Percentiles rank a stretch among this genome's conserved stretches.
These are phyloP conservation scores for Xylaria hypoxylon DNA, from an alignment of 2,329 filamentous ascomycete species.

Conservation along the genomic window DNA sequence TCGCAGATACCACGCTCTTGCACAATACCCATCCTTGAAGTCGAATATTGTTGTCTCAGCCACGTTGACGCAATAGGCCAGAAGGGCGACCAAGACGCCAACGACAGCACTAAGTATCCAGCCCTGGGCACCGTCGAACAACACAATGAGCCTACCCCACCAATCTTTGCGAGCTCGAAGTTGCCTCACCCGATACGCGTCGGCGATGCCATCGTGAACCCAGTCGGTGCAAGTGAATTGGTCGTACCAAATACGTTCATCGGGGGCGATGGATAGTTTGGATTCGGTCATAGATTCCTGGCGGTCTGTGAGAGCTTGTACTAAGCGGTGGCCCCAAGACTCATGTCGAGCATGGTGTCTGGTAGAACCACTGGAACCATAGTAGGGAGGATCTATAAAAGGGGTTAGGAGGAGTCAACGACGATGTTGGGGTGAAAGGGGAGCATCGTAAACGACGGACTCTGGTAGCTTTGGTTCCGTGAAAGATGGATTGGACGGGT, in stretches of 20 bases:
- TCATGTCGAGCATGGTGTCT: conserved; percentile 68
- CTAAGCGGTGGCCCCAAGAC: conserved; percentile 71
- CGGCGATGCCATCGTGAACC: conserved; percentile 97
- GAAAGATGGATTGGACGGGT: conserved; percentile 46
- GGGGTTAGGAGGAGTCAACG: conserved; percentile 26
- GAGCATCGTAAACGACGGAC: conserved; percentile 47
- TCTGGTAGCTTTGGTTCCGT: conserved; percentile 59
- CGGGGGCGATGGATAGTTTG: conserved; percentile 74
- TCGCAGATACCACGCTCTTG: conserved; percentile 75
- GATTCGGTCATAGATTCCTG: conserved; percentile 71
- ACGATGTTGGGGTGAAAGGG: not conserved
- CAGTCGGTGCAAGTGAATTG: conserved; percentile 98
- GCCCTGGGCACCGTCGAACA: conserved; percentile 89
- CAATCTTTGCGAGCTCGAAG: conserved; percentile 85
- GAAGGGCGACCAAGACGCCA: conserved; percentile 82
- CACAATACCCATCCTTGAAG: conserved; percentile 89
- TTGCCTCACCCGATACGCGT: conserved; percentile 88
- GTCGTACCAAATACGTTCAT: conserved; percentile 97
- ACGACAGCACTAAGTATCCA: conserved; percentile 95
- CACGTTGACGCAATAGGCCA: conserved; percentile 91
- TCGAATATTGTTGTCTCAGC: conserved; percentile 89
- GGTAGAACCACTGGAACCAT: conserved; percentile 52
- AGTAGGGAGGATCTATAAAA: conserved; percentile 36
- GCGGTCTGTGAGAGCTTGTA: conserved; percentile 69
- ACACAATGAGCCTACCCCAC: conserved; percentile 78